Conservation (phyloP, 1,139 yeast species). For the Yamadazyma buinensis region DNA sequence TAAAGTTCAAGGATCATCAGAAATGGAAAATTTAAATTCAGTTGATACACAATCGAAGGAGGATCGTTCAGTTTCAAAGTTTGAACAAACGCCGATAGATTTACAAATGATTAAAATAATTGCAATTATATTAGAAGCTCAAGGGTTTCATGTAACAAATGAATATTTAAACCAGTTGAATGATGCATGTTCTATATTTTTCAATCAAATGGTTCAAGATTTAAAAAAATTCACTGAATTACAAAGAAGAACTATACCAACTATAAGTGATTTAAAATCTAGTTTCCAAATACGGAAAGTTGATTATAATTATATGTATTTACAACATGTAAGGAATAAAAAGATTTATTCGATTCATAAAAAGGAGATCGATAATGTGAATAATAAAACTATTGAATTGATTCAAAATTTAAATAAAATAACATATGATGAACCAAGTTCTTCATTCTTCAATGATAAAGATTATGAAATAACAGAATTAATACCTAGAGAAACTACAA, state of each 20-base stretch:
- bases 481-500: conserved; percentile 49
- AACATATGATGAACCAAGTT: conserved; percentile 13
- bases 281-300: conserved; percentile 47
- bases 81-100: conserved; percentile 25
- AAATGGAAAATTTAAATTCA: not conserved
- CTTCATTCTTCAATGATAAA: conserved; percentile 43
- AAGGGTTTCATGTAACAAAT: conserved; percentile 32
- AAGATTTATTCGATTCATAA: conserved; percentile 9
- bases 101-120: conserved; percentile 32
- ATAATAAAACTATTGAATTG: conserved; percentile 5
- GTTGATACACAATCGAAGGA: conserved; percentile 2
- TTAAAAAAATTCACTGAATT: conserved; percentile 55
- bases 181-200: conserved; percentile 46
- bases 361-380: conserved; percentile 6
- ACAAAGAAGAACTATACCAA: conserved; percentile 66
- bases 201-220: conserved; percentile 43
- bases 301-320: conserved; percentile 38
- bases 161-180: conserved; percentile 47
- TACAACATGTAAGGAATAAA: conserved; percentile 29
- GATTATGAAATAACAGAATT: conserved; percentile 48
- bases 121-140: conserved; percentile 32
- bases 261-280: conserved; percentile 54
- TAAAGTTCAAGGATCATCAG: not conserved
- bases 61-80: conserved; percentile 5
- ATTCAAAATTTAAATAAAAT: conserved; percentile 2